Evolutionary conservation across 2,329 filamentous ascomycete genomes (phyloP), one percentile per base, ranked within the genome.

Genomic region (Didymella sp.): DNA sequence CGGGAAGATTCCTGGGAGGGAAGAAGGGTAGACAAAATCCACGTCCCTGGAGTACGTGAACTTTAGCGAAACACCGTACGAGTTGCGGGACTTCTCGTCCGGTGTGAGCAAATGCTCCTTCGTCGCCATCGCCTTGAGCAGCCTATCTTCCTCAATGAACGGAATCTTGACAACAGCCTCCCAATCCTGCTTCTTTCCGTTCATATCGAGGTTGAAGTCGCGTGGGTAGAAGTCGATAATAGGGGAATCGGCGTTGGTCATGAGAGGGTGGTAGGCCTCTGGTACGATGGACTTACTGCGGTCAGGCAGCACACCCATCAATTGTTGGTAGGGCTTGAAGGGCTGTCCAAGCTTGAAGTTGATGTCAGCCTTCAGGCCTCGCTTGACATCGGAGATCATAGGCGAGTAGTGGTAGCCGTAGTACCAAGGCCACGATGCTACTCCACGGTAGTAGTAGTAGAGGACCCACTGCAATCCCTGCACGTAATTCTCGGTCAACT

Each of bases 121-220:
- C 6, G 92, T 88, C 15, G 84, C 88, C 90, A 99, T 97, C 7
- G 94, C 95, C 33, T 82, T 79, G 52, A 99, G 82, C 2, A 99
- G 81, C 24, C 95, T 87, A 68, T 89, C 87, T 75, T 99, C 94
- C 56, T 99, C 92, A 62, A 99, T 99, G 77, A 99, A 99, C 0
- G 95, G 95, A 71, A 99, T 99, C 77, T 98, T 99, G 63, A 99
- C 92, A 33, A 99, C 94, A 25, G 95, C 95, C 74, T 99, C 95
- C 95, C 95, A 99, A 62, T 99, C 96, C 90, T 96, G 96, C 80
- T 96, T 99, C 81, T 99, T 99, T 58, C 95, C 96, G 68, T 99
- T 98, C 95, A 99, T 98, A 74, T 99, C 96, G 37, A 99, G 83
- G 64, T 96, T 92, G 70, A 99, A 99, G 69, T 99, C 95, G 67